Conservation (phyloP, 2,329 filamentous ascomycete species). For the Phaeosphaeria sp. region DNA sequence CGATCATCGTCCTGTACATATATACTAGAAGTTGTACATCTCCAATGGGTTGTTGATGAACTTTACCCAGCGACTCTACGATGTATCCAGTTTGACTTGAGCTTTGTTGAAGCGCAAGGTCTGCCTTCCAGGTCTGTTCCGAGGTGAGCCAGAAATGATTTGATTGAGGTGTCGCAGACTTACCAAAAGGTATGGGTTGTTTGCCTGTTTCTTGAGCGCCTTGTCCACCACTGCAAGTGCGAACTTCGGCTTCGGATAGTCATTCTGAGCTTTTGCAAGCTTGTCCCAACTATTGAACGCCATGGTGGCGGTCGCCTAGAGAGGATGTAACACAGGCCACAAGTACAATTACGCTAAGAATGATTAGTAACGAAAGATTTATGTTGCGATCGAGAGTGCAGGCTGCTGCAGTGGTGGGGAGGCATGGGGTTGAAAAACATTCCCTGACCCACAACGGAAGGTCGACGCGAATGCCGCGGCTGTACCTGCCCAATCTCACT, state of each 20-base stretch:
- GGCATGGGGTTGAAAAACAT: constrained; percentile 17
- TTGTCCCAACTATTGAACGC: constrained; percentile 45
- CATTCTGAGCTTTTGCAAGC: constrained; percentile 37
- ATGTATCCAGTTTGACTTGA: constrained; percentile 12
- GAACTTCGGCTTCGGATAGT: constrained; percentile 44
- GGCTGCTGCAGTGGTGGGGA: constrained; percentile 14
- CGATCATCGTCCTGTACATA: constrained; percentile 30
- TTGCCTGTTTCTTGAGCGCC: constrained; percentile 43
- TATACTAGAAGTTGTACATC: constrained; percentile 37
- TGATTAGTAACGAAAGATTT: constrained; percentile 1
- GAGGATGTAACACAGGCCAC: background rate
- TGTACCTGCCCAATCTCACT: constrained; percentile 7
- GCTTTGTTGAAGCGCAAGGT: constrained; percentile 28
- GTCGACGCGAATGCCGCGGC: constrained; percentile 18
- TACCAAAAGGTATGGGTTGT: constrained; percentile 46
- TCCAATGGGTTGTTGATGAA: constrained; percentile 30
- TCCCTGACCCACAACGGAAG: constrained; percentile 4
- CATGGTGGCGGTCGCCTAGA: constrained; percentile 24
- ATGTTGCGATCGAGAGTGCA: constrained; percentile 10
- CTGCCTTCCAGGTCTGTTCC: constrained; percentile 41
- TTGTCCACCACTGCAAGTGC: constrained; percentile 41
- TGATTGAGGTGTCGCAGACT: background rate
- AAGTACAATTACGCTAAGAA: constrained; percentile 1
- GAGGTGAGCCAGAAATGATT: constrained; percentile 31
- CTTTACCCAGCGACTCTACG: constrained; percentile 16